These are phyloP conservation scores for Nothopassalora personata DNA, from an alignment of 2,329 filamentous ascomycete species.

Conservation along the genomic window DNA sequence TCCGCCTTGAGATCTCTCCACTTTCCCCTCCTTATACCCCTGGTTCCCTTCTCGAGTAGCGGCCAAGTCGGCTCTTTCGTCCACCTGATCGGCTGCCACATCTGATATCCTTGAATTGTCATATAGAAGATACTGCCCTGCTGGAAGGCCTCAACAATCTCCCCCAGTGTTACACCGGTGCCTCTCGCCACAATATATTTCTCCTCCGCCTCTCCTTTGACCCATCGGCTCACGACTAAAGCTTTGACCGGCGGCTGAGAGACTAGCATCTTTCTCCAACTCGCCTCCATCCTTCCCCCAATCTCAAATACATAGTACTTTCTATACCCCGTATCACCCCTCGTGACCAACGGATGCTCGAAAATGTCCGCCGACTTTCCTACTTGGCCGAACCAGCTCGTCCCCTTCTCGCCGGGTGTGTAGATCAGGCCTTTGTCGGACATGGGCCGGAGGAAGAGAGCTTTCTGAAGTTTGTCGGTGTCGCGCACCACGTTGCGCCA, in stretches of 20 bases:
- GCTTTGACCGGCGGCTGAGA: slow-evolving; percentile 1
- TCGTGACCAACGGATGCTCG: background rate
- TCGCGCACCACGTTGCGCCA: background rate
- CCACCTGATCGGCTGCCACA: background rate
- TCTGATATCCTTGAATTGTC: background rate
- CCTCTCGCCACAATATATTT: background rate
- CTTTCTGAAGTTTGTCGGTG: background rate
- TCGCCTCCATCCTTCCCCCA: background rate
- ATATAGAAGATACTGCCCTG: background rate
- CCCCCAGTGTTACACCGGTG: background rate
- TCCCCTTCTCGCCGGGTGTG: background rate
- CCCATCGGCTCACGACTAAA: background rate
- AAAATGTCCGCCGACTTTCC: background rate
- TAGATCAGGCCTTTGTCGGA: background rate
- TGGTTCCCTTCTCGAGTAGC: background rate
- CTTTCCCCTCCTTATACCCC: background rate
- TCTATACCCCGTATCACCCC: background rate
- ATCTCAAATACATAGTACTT: background rate
- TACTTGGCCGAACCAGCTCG: background rate
- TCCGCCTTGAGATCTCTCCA: background rate
- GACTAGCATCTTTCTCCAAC: slow-evolving; percentile 1
- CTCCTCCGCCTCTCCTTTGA: background rate
- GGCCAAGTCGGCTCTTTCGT: background rate
- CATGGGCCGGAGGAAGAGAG: background rate
- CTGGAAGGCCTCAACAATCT: background rate